A percentile compares a stretch with the other conserved stretches of the same genome.
These are phyloP conservation scores for Calendula officinalis DNA, from an alignment of 129 eudicot species.

Conservation along the genomic window DNA sequence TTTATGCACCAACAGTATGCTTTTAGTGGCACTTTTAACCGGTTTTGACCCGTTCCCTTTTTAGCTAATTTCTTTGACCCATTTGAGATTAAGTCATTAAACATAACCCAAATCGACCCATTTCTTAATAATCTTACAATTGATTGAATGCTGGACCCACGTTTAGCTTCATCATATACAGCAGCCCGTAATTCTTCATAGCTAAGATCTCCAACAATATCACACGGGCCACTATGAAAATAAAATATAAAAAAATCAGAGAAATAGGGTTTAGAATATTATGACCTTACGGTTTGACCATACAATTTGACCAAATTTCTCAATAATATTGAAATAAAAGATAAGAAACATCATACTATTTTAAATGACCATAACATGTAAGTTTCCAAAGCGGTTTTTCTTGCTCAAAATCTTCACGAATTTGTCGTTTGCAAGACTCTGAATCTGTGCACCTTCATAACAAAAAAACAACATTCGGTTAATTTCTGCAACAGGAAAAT, in stretches of 20 bases:
- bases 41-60: not conserved
- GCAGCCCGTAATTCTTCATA: constrained; percentile 81
- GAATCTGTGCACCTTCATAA: constrained; percentile 86
- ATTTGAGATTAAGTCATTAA: not conserved
- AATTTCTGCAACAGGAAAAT: constrained; percentile 9
- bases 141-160: constrained; percentile 64
- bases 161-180: constrained; percentile 87
- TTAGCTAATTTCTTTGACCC: not conserved
- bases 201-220: constrained; percentile 87
- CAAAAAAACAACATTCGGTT: constrained; percentile 25
- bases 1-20: not conserved
- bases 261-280: not conserved
- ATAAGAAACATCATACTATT: constrained; percentile 44
- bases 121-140: constrained; percentile 57
- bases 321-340: constrained; percentile 8
- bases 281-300: not conserved
- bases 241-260: not conserved
- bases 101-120: not conserved
- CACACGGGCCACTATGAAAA: constrained; percentile 79
- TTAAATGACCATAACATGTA: constrained; percentile 84
- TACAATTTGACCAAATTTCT: not conserved
- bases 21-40: not conserved
- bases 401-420: constrained; percentile 64
- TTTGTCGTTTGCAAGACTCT: constrained; percentile 65
- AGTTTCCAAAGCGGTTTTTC: constrained; percentile 97